Base-by-base conservation (phyloP, 2,329 filamentous ascomycete genomes). In the Colletotrichum tropicicola region DNA sequence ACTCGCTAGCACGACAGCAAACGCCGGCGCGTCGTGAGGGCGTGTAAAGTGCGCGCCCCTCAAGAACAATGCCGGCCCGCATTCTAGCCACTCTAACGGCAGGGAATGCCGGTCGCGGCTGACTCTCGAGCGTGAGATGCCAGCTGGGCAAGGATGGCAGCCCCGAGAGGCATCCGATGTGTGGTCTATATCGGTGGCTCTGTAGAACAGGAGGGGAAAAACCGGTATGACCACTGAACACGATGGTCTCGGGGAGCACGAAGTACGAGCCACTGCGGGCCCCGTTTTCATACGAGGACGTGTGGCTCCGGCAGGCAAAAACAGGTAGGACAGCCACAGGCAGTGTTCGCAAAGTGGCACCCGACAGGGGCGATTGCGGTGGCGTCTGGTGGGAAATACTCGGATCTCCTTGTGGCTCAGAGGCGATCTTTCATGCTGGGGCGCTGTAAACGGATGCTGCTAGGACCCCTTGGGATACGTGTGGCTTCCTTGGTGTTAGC, bases 391-490 rank as follows among this genome's bases (percentile, higher is more conserved):
- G 28, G 49, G 17, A 65, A 41, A 21, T 45, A 39, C 45, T 56
- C 58, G 28, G 59, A 64, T 58, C 23, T 52, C n/a, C 28, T 32
- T 58, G 63, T 64, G 63, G 63, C 63, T 66, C 52, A 66, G 63
- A 53, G 63, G 48, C 52, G 63, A 66, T 66, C 63, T 35, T 64
- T 66, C 41, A 64, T 66, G 63, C 63, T 48, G 25, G 37, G 43
- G 28, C 39, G 57, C 51, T 56, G 49, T 28, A 56, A 43, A 49
- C 21, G 43, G 49, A 25, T 13, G 32, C 35, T n/a, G 44, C 44
- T 25, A n/a, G 61, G 61, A 23, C 13, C 60, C 60, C 49, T 32
- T 25, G 23, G 49, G 23, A 45, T 39, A 49, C 19, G 35, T 55
- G 57, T 44, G 44, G 57, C 52, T 61, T 45, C 54, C 58, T 45